A percentile compares a stretch with the other conserved stretches of the same genome.
Evolutionary conservation across 441 rosid genomes (phyloP).

Genomic region (Adansonia grandidieri): DNA sequence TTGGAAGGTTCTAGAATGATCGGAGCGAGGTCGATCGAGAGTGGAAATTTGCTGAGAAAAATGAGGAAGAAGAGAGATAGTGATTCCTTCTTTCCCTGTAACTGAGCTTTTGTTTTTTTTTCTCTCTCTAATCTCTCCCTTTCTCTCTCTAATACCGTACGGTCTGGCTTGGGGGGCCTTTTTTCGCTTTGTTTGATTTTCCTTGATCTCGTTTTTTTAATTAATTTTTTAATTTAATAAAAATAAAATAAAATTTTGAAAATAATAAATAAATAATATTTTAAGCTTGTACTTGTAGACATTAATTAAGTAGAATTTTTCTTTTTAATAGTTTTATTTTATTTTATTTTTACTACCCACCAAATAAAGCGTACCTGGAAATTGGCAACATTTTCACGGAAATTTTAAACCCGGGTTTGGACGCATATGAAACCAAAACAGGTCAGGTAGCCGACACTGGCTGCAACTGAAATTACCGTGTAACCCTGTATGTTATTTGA

Average conservation of each 20-base stretch:
- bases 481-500: constrained; percentile 6
- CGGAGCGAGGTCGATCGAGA: constrained; percentile 34
- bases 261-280: too few species aligned
- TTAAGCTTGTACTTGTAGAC: too few species aligned
- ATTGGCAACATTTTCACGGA: constrained; percentile 27
- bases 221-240: not conserved
- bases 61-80: constrained; percentile 33
- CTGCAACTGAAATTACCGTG: not conserved
- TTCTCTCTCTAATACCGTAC: constrained; percentile 41
- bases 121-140: constrained; percentile 36
- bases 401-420: constrained; percentile 20
- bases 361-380: constrained; percentile 23
- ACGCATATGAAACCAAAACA: constrained; percentile 24
- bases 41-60: constrained; percentile 22
- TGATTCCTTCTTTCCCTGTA: constrained; percentile 21
- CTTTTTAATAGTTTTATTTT: not conserved
- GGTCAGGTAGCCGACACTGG: constrained; percentile 36
- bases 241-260: too few species aligned
- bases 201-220: not conserved
- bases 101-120: constrained; percentile 29
- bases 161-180: constrained; percentile 36
- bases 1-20: constrained; percentile 34
- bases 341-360: constrained; percentile 33
- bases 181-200: constrained; percentile 19
- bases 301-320: not conserved